Base-by-base conservation (phyloP, 306 rosid species). In the Casuarina equisetifolia region DNA sequence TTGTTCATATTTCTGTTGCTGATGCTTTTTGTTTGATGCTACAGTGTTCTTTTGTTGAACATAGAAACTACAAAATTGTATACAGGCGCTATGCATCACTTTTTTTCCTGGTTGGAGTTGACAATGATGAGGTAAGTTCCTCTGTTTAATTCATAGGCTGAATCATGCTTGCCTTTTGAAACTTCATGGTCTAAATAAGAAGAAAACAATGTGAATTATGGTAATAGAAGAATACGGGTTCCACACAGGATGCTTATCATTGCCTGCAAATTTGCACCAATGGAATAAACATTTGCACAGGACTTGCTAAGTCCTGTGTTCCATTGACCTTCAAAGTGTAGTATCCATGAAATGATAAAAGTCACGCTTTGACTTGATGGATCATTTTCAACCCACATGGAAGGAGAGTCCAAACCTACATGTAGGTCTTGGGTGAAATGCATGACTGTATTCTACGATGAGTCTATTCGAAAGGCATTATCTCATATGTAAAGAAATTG, bases 1-100 rank as follows among this genome's bases (percentile, higher is more conserved):
- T 58, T 73, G 38, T 69, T 69, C 20, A 12, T 81, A 9, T 5
- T n/a, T 69, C 42, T 77, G 36, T 71, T 50, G 69, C 84, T 90
- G 72, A 64, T 84, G 12, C 58, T 3, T 88, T 70, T 73, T 78
- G 79, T 57, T 2, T 68, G 7, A n/a, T 84, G 74, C 68, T 69
- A 77, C 92, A 92, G 97, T 95, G 99, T 87, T 95, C 97, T 17
- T 95, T 95, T 80, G 99, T 92, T 6, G 99, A 92, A 93, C 97
- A 95, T 83, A 90, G 99, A 78, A 95, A 92, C 85, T 95, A 95
- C 90, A 95, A 92, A 88, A 92, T 95, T 79, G 87, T 95, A 2
- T 95, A 92, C 85, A 86, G 99, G 70, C 97, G 97, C 80, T 95
- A 95, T 71, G 99, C 97, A 58, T 95, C 99, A 7, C 74, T 95